Evolutionary conservation across 805 yeast genomes (phyloP), one percentile per base, ranked within the genome.

Genomic region (Lipomyces japonicus): DNA sequence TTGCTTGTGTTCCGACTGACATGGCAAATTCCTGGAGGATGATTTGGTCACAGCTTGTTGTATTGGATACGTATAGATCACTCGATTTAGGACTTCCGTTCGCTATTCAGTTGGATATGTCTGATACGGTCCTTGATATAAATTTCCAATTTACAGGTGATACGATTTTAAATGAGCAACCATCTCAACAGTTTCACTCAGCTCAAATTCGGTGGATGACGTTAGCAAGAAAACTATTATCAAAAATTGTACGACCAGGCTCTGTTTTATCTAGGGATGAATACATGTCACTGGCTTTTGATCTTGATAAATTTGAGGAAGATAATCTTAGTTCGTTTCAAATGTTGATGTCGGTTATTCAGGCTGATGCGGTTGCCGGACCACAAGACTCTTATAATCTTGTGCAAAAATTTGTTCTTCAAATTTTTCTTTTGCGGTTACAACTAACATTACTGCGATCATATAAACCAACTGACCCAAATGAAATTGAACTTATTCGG

Each of bases 41-140:
- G 38, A 44, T 63, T 19, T 63, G 65, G 65, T 39, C 58, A 21
- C 58, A 58, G 37, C 50, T 58, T 36, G 54, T 63, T 4, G 48
- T 55, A 14, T 34, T 60, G 19, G 67, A 63, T 42, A 53, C 63
- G 1, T 25, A 44, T 7, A 46, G 55, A 16, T 43, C 64, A 23
- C 48, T 61, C 16, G 60, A 62, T 18, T 42, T 58, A 9, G 18
- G 44, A 2, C 31, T 53, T 2, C 58, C 58, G 26, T 52, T 53
- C 24, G 41, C 56, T 2, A 38, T 53, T 22, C 40, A 35, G 4
- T 42, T 53, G 6, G 58, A 53, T 18, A 51, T 44, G 49, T 39
- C 45, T n/a, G 55, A 53, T 37, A 51, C 50, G 18, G 22, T 37
- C 4, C 24, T 53, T 2, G 39, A 38, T 14, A 28, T 14, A 2